phyloP scores from a whole-genome alignment of 192 early-diverging fungal genomes.

The Fimicolochytrium jonesii region DNA sequence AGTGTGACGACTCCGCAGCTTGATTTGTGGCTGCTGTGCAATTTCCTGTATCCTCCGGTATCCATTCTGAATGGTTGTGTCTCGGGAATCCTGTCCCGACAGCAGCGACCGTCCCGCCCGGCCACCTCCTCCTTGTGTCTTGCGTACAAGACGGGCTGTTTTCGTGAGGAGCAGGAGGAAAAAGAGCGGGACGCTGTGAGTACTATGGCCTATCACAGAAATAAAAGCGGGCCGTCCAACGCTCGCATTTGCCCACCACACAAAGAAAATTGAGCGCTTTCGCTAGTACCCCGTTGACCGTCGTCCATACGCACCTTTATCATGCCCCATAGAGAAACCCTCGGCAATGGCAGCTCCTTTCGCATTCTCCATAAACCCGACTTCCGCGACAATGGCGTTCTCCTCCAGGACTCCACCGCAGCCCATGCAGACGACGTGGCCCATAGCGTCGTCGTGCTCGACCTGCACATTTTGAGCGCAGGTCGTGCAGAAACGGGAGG shows the following conservation, averaged over 20 bases:
- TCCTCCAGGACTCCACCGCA: conserved; percentile 83
- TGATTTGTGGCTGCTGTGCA: conserved; percentile 59
- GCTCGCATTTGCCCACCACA: too few relatives aligned
- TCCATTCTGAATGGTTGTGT: conserved; percentile 46
- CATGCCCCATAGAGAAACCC: conserved; percentile 36
- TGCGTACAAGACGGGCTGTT: conserved; percentile 1
- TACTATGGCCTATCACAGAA: too few relatives aligned
- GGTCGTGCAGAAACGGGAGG: conserved; percentile 12
- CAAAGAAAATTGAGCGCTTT: too few relatives aligned
- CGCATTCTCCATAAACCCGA: conserved; percentile 81
- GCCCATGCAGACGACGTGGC: conserved; percentile 64
- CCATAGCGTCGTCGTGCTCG: conserved; percentile 65
- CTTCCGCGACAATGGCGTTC: conserved; percentile 87
- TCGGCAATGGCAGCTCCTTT: conserved; percentile 73
- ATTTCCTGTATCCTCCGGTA: conserved; percentile 69
- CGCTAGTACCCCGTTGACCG: too few relatives aligned
- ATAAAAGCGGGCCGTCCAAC: too few relatives aligned
- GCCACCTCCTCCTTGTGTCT: conserved; percentile 3
- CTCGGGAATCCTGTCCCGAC: conserved; percentile 30
- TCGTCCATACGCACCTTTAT: too few relatives aligned
- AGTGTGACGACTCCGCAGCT: conserved; percentile 67
- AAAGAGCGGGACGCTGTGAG: too few relatives aligned
- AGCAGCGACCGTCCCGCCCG: background rate
- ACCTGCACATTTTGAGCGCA: conserved; percentile 34
- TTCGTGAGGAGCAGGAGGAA: background rate